Base-by-base conservation (phyloP, 305 asterid genomes). In the Fraxinus latifolia region DNA sequence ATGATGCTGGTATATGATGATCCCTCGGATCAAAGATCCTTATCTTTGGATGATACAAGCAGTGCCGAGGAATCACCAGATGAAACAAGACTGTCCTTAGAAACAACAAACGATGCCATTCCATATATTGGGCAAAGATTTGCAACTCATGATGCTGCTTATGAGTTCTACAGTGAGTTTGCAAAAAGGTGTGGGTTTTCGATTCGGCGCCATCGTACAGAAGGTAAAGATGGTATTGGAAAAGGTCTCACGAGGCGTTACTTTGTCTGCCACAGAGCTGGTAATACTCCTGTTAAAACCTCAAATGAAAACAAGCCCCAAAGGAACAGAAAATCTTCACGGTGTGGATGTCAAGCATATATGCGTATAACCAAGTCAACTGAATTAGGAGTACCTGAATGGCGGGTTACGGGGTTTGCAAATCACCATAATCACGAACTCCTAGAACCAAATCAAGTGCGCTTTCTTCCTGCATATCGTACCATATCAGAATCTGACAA, bases 221-320 rank as follows among this genome's bases (percentile, higher is more conserved):
- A 94, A 88, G 98, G 98, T 34, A 94, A 94, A 87, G 97, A 92
- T 77, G 99, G 99, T 15, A 92, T 94, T 32, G 98, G 98, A 17
- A 96, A 94, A 88, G 99, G 99, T 42, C 94, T 95, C 77, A 95
- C 96, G 0, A 87, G 99, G 87, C 97, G 98, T 55, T 94, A 96
- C 86, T 96, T 96, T 77, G 98, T 96, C 67, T 96, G 99, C 88
- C 99, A 96, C 76, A 98, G 99, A 19, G 97, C 98, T 0, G 99
- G 99, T 7, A 96, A 93, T 85, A 94, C 99, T 53, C 97, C 98
- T 12, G 85, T 85, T 33, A 96, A 96, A 87, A 72, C 89, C 8
- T 84, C 91, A 42, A 88, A 36, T 60, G 97, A 90, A 60, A 90
- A 82, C 67, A 96, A 93, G 85, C 94, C 97, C 29, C 99, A 96